Evolutionary conservation across 2,329 filamentous ascomycete genomes (phyloP).

Genomic region (Nemania sp.): DNA sequence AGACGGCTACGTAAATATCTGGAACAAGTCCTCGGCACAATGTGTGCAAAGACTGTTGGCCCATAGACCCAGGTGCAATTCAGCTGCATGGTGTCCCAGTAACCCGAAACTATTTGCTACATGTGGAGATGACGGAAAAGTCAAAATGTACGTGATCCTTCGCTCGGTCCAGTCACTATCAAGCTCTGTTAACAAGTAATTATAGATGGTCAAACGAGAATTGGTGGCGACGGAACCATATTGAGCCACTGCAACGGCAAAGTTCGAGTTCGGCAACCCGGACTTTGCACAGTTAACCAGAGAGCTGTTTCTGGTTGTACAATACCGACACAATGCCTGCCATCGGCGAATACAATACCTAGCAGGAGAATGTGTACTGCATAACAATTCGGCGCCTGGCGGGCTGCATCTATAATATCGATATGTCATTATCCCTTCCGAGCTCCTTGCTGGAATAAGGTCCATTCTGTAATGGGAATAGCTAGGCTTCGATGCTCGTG

Average conservation of each 20-base stretch:
- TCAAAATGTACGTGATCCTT: slow-evolving; percentile 73
- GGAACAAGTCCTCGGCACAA: slow-evolving; percentile 82
- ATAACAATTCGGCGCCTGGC: background rate
- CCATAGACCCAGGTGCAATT: slow-evolving; percentile 78
- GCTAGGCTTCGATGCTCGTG: slow-evolving; percentile 3
- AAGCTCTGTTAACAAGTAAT: slow-evolving; percentile 25
- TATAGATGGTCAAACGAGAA: slow-evolving; percentile 45
- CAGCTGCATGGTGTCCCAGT: slow-evolving; percentile 84
- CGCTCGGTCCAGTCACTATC: background rate
- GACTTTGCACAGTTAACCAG: slow-evolving; percentile 28
- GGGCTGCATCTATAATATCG: background rate
- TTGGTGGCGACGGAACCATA: slow-evolving; percentile 36
- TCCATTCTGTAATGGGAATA: background rate
- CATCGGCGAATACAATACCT: too few species aligned
- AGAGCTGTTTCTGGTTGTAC: background rate
- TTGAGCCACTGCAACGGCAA: slow-evolving; percentile 18
- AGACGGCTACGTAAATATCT: slow-evolving; percentile 78
- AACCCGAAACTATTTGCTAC: slow-evolving; percentile 86
- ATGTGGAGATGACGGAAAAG: slow-evolving; percentile 82
- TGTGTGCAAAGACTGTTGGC: slow-evolving; percentile 76
- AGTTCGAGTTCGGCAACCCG: slow-evolving; percentile 25
- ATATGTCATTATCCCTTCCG: background rate
- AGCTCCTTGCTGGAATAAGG: slow-evolving; percentile 1
- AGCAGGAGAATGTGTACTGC: slow-evolving; percentile 2
- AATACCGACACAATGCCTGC: too few species aligned